Evolutionary conservation across 75 land plant genomes (phyloP).

Genomic region (Chamaecyparis obtusa): DNA sequence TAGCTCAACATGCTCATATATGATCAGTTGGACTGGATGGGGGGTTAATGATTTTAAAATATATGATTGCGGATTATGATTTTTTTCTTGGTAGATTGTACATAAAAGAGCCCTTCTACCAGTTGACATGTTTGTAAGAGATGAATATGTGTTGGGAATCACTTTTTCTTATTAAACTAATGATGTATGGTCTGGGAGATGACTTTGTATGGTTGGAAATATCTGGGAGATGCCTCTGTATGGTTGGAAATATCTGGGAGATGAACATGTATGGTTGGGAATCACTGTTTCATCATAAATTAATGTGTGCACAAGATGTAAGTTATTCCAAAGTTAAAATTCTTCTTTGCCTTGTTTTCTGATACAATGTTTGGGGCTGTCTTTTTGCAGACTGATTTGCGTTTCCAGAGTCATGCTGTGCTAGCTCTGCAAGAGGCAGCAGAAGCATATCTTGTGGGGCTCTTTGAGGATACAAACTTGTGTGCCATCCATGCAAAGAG

Average conservation of each 20-base stretch:
- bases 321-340: neutral
- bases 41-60: no score
- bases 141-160: no score
- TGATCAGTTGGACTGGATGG: neutral
- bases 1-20: neutral
- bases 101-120: neutral
- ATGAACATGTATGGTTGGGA: no score
- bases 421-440: conserved; percentile 66
- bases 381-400: conserved; percentile 34
- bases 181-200: no score
- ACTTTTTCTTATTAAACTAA: no score
- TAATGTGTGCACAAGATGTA: neutral
- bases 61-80: neutral
- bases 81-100: no score
- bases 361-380: no score
- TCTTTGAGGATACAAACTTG: conserved; percentile 51
- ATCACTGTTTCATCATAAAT: no score
- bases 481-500: conserved; percentile 59
- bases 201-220: no score
- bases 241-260: no score
- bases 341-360: neutral
- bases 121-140: no score
- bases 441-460: conserved; percentile 74
- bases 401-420: conserved; percentile 54
- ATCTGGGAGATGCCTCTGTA: neutral